Evolutionary conservation across 768 basidiomycete genomes (phyloP), one percentile per base, ranked within the genome.

Genomic region (Leccinum variicolor): DNA sequence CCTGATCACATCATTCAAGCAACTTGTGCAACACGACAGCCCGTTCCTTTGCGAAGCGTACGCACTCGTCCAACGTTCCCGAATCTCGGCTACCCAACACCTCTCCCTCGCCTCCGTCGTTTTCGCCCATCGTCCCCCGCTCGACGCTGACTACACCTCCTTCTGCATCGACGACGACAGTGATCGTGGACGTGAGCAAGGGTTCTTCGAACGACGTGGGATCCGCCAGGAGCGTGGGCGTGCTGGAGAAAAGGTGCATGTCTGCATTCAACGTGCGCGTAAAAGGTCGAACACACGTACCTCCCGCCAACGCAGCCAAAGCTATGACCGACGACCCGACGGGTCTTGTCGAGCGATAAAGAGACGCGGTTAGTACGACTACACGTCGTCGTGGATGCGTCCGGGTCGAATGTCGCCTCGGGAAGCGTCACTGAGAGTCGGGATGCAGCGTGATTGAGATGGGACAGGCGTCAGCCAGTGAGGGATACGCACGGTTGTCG

Each of bases 171-270:
- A 91, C 59, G 1, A 87, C 74, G 33, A 94, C 70, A 2, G 85
- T 84, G 55, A 94, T 67, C 0, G 81, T 80, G 0, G 91, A 86
- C 14, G 89, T 84, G 53, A 94, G 81, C 7, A 97, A 78, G 0
- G 92, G 89, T 62, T 94, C 89, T 74, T 98, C 96, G 70, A 96
- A 97, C 1, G 92, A 79, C 0, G 92, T 89, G 1, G 94, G 91
- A 72, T 98, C 96, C 0, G 86, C 78, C 4, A 98, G 75, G 10
- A 95, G 69, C 25, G 82, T 77, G 50, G 81, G 81, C 31, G 54
- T 60, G 25, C 63, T 66, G 19, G 23, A 43, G 17, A 43, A 33
- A n/a, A n/a, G 36, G 13, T 21, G 23, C 23, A 26, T 23, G 29
- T 68, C 48, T 17, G 9, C 17, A 39, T 19, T 19, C n/a, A 62